phyloP scores from a whole-genome alignment of 2,329 filamentous ascomycete species.

The Fusarium sp. region DNA sequence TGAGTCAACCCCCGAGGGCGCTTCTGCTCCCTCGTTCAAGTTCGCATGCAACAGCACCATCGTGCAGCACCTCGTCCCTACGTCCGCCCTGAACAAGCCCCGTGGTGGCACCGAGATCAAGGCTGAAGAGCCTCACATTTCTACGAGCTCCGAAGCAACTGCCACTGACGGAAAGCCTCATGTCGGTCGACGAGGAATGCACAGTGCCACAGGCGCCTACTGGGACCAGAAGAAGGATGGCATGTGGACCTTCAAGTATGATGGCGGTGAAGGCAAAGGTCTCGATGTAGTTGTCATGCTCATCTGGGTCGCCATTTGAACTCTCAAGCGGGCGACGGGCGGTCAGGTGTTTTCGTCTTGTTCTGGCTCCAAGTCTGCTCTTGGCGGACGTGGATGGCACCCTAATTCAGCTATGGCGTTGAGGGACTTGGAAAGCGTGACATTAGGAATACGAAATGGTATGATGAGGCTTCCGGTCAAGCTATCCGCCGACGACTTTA shows the following conservation, averaged over 20 bases:
- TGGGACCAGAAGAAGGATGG: constrained; percentile 93
- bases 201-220: constrained; percentile 84
- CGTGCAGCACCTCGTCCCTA: constrained; percentile 87
- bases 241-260: constrained; percentile 90
- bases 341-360: constrained; percentile 6
- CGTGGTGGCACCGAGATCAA: constrained; percentile 59
- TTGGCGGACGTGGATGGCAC: constrained; percentile 31
- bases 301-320: constrained; percentile 79
- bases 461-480: constrained; percentile 38
- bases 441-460: constrained; percentile 39
- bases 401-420: constrained; percentile 43
- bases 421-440: constrained; percentile 41
- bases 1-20: constrained; percentile 70
- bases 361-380: constrained; percentile 16
- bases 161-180: constrained; percentile 73
- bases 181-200: constrained; percentile 88
- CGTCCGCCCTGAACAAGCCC: constrained; percentile 69
- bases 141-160: constrained; percentile 63
- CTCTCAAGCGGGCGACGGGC: background rate
- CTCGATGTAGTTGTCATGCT: constrained; percentile 76
- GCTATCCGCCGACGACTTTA: constrained; percentile 31
- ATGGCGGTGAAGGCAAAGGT: constrained; percentile 72
- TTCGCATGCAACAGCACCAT: constrained; percentile 98
- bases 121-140: constrained; percentile 61
- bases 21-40: constrained; percentile 77